Base-by-base conservation (phyloP, 2,329 filamentous ascomycete species). In the Ceratocystis diversiconidia region DNA sequence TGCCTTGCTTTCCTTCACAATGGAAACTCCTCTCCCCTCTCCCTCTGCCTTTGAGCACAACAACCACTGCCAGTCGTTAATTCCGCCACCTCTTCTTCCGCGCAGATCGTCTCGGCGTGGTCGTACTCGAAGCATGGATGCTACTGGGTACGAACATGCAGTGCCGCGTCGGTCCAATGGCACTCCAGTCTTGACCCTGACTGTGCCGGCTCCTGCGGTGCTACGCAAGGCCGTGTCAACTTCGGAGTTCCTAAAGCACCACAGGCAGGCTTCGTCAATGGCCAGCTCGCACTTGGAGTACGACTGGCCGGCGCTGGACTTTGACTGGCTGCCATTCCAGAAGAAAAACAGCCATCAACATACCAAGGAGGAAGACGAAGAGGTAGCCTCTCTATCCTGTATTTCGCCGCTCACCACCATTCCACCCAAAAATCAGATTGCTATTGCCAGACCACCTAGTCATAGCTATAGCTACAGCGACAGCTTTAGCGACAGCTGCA, bases 91-190 rank as follows among this genome's bases (percentile, higher is more conserved):
- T 2, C 25, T 59, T 36, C 52, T 64, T 10, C 63, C 63, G 1
- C 63, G 60, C 15, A 61, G 50, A 6, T 67, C 66, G n/a, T 65
- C 66, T 5, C 63, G 63, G 19, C 66, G 66, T 50, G 44, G 57
- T 4, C n/a, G 19, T 19, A 32, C 44, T 32, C 22, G 55, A 32
- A 59, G 55, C 17, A 59, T 59, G 55, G 55, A 30, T 12, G 55
- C 55, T 19, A 22, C 43, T 7, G 59, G 30, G 32, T 50, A 48
- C 12, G 52, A 57, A 6, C 46, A 41, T 28, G 30, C 55, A 60
- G 36, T 30, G 55, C 55, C 55, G 12, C 52, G 28, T 22, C 22
- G 59, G 30, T 30, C 59, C 46, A 55, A 55, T 43, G 44, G 43
- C 32, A 59, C 55, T 8, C 55, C 55, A 19, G 55, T 59, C 25